Evolutionary conservation across 768 basidiomycete species (phyloP).

Genomic region (Leccinum sublutescens): DNA sequence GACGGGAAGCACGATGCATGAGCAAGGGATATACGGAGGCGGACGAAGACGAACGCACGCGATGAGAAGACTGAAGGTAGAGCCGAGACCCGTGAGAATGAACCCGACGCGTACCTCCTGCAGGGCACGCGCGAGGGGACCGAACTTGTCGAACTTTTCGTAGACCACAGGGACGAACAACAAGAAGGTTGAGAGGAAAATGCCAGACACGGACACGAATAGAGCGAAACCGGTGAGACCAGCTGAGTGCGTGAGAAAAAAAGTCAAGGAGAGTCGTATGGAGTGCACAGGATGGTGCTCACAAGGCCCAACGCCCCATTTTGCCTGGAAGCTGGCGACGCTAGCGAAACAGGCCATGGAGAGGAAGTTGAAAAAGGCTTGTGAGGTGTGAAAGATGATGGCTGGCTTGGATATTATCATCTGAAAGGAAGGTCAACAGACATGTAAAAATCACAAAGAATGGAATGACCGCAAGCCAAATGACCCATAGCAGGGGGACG

Average conservation of each 20-base stretch:
- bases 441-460: conserved; percentile 11
- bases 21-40: conserved; percentile 9
- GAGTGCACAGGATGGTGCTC: conserved; percentile 32
- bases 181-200: conserved; percentile 73
- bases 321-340: conserved; percentile 85
- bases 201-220: conserved; percentile 70
- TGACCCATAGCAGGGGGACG: conserved; percentile 59
- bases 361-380: conserved; percentile 92
- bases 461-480: conserved; percentile 66
- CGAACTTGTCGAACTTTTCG: conserved; percentile 82
- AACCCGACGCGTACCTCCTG: conserved; percentile 81
- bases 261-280: conserved; percentile 13
- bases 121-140: conserved; percentile 74
- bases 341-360: conserved; percentile 90
- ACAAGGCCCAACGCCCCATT: conserved; percentile 86
- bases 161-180: conserved; percentile 75
- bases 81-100: conserved; percentile 75
- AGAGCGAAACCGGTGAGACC: conserved; percentile 85
- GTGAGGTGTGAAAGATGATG: conserved; percentile 71
- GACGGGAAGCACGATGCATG: conserved; percentile 9
- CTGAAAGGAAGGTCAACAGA: conserved; percentile 38
- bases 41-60: conserved; percentile 51
- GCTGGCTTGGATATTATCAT: conserved; percentile 87
- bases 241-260: conserved; percentile 44
- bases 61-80: conserved; percentile 65